phyloP scores from a whole-genome alignment of 768 basidiomycete genomes.

The Mrakia blollopis region DNA sequence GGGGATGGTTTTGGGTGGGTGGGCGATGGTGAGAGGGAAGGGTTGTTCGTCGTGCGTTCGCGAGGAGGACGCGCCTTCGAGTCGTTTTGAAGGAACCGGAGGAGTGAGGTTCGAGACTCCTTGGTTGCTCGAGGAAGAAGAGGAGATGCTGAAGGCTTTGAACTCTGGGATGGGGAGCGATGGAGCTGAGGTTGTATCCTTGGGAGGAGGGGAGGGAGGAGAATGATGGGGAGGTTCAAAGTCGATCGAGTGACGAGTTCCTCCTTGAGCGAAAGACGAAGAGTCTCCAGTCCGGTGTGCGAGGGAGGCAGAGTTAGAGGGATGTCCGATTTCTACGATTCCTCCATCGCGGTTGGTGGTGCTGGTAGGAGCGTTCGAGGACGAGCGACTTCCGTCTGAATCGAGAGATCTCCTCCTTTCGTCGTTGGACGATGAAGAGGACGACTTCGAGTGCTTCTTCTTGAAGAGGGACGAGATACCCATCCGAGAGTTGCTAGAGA shows the following conservation, averaged over 20 bases:
- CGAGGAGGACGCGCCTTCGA: background rate
- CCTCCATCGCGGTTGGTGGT: background rate
- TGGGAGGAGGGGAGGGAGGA: background rate
- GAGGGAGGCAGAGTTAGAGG: background rate
- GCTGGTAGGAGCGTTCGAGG: background rate
- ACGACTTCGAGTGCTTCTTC: background rate
- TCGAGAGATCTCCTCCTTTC: background rate
- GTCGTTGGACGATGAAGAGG: background rate
- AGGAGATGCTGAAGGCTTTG: slow-evolving; percentile 18
- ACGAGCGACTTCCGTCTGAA: background rate
- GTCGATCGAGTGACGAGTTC: background rate
- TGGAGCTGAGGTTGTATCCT: background rate
- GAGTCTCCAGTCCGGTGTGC: background rate
- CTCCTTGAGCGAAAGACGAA: background rate
- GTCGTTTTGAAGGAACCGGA: background rate
- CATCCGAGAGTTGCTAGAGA: background rate
- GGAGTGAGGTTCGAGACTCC: background rate
- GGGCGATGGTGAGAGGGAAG: background rate
- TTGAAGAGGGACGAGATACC: slow-evolving; percentile 5
- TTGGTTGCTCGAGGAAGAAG: background rate
- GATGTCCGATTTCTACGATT: background rate
- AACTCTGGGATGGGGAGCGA: slow-evolving; percentile 1
- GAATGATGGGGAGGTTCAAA: slow-evolving; percentile 11
- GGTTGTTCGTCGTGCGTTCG: background rate
- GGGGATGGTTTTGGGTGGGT: slow-evolving; percentile 1